phyloP scores from a whole-genome alignment of 345 rosid species.

The Cardamine occulta region DNA sequence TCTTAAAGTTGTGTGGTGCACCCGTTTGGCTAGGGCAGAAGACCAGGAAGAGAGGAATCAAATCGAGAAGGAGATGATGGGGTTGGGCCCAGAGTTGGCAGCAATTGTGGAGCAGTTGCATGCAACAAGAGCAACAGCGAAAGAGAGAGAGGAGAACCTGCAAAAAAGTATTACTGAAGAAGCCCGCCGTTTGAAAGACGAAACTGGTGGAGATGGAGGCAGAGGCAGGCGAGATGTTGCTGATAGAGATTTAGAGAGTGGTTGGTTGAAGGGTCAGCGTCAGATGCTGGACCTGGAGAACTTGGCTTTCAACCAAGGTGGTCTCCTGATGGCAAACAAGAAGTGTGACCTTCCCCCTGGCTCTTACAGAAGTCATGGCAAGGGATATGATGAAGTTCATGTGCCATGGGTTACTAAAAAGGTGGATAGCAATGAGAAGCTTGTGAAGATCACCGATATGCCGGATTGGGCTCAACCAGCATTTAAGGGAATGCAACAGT shows the following conservation, averaged over 20 bases:
- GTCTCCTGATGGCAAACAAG: slow-evolving; percentile 86
- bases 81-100: slow-evolving; percentile 67
- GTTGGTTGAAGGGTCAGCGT: slow-evolving; percentile 82
- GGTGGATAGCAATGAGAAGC: slow-evolving; percentile 60
- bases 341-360: slow-evolving; percentile 86
- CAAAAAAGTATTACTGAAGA: slow-evolving; percentile 96
- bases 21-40: slow-evolving; percentile 93
- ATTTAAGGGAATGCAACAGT: slow-evolving; percentile 83
- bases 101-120: slow-evolving; percentile 91
- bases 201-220: slow-evolving; percentile 67
- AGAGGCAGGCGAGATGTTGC: slow-evolving; percentile 61
- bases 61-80: slow-evolving; percentile 86
- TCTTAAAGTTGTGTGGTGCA: slow-evolving; percentile 91
- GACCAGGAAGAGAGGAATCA: slow-evolving; percentile 77
- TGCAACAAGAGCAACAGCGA: slow-evolving; percentile 91
- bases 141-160: slow-evolving; percentile 90
- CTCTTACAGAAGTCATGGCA: slow-evolving; percentile 62
- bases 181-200: slow-evolving; percentile 89
- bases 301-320: slow-evolving; percentile 86
- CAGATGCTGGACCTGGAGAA: slow-evolving; percentile 84
- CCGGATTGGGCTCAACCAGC: slow-evolving; percentile 98
- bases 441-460: slow-evolving; percentile 81
- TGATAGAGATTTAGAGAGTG: slow-evolving; percentile 74
- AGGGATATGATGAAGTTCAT: slow-evolving; percentile 95
- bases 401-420: slow-evolving; percentile 82